These are phyloP conservation scores for Pseudopyricularia javanii DNA, from an alignment of 2,329 filamentous ascomycete species.

Conservation along the genomic window DNA sequence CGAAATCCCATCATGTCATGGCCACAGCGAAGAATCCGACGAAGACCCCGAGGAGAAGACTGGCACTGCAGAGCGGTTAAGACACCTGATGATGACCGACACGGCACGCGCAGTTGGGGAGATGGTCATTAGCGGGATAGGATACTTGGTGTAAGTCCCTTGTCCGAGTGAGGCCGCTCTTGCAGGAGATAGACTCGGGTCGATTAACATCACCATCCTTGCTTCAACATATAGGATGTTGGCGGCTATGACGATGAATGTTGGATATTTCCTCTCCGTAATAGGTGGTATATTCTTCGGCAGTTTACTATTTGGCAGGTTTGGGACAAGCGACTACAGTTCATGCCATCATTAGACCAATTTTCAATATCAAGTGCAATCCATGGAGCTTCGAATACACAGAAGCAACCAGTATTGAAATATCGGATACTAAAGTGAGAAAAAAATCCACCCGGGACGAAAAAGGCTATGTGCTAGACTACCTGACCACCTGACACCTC, in stretches of 20 bases:
- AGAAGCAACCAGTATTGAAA: no score
- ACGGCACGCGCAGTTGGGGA: conserved; percentile 60
- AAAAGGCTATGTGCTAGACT: no score
- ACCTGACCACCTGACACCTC: no score
- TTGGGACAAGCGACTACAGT: conserved; percentile 12
- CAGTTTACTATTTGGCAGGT: conserved; percentile 68
- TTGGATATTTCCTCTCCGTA: conserved; percentile 67
- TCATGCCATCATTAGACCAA: neutral
- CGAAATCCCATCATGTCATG: conserved; percentile 35
- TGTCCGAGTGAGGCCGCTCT: neutral
- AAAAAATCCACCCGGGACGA: no score
- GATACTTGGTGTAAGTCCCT: conserved; percentile 71
- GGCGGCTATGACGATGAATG: conserved; percentile 76
- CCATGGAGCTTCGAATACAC: no score
- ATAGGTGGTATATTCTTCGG: conserved; percentile 70
- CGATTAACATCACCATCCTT: neutral
- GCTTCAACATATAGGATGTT: conserved; percentile 54
- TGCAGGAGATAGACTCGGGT: neutral
- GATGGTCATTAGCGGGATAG: conserved; percentile 61
- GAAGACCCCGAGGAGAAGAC: conserved; percentile 69
- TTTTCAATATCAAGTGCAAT: no score
- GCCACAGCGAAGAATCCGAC: conserved; percentile 54
- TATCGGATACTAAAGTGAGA: no score
- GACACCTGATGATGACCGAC: conserved; percentile 75
- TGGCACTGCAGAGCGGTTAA: conserved; percentile 48